Evolutionary conservation across 2,329 filamentous ascomycete species (phyloP).

Genomic region (Cladosporium velox): DNA sequence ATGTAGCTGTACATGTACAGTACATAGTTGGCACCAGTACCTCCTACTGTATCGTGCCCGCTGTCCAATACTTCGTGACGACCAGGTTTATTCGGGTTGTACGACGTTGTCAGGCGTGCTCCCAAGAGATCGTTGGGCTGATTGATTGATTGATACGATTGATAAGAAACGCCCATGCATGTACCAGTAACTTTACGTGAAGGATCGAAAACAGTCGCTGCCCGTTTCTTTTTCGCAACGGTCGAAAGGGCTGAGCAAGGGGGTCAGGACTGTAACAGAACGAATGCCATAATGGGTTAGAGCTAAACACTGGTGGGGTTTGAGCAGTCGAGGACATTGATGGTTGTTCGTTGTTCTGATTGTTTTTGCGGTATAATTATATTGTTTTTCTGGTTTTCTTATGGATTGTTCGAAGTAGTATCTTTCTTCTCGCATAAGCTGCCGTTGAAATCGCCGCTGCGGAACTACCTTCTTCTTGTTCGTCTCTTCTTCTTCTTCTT

Average conservation of each 20-base stretch:
- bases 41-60: no score
- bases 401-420: background rate
- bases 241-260: background rate
- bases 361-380: background rate
- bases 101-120: background rate
- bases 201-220: background rate
- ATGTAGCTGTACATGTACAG: background rate
- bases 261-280: background rate
- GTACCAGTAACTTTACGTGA: background rate
- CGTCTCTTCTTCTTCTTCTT: background rate
- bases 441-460: slow-evolving; percentile 19
- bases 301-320: no score
- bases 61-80: background rate
- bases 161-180: background rate
- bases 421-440: slow-evolving; percentile 10
- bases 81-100: background rate
- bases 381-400: slow-evolving; percentile 7
- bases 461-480: background rate
- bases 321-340: background rate
- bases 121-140: background rate
- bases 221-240: background rate
- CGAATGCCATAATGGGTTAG: no score
- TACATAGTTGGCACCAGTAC: no score
- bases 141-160: background rate
- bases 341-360: background rate